Evolutionary conservation across 192 early-diverging fungal species (phyloP).

Genomic region (Coemansia interrupta): DNA sequence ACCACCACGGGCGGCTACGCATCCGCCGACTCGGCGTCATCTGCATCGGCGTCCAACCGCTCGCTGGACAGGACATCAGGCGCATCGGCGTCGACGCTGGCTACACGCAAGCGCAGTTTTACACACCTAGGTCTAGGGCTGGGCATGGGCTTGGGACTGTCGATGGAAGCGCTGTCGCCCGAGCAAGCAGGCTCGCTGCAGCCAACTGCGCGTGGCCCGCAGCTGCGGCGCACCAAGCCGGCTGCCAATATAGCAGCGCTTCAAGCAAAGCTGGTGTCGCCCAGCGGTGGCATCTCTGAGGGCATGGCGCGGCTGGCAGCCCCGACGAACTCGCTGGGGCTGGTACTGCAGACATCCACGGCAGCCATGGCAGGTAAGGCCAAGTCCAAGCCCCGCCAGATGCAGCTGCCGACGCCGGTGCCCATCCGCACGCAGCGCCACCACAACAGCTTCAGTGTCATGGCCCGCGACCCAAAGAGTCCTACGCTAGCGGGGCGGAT

Average conservation of each 20-base stretch:
- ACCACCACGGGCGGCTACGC: conserved; percentile 18
- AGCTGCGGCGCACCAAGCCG: conserved; percentile 43
- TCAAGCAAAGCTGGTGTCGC: conserved; percentile 22
- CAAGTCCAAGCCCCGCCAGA: conserved; percentile 13
- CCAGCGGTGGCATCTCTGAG: conserved; percentile 13
- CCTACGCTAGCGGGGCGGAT: conserved; percentile 18
- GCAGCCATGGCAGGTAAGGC: conserved; percentile 4
- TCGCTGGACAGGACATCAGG: conserved; percentile 22
- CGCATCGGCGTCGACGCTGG: conserved; percentile 39
- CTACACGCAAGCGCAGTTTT: conserved; percentile 53
- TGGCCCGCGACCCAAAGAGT: conserved; percentile 34
- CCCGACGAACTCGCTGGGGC: conserved; percentile 48
- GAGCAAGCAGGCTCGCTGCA: conserved; percentile 5
- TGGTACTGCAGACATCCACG: conserved; percentile 37
- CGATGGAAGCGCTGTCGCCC: conserved; percentile 40
- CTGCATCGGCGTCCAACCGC: conserved; percentile 14
- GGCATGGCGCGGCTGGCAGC: conserved; percentile 29
- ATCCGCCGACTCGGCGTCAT: conserved; percentile 10
- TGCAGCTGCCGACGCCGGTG: conserved; percentile 21
- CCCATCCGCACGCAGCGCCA: conserved; percentile 48
- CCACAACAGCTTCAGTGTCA: conserved; percentile 28
- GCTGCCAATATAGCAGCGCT: conserved; percentile 23
- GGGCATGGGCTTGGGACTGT: conserved; percentile 14
- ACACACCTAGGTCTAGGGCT: conserved; percentile 29
- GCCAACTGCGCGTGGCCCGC: conserved; percentile 16